A percentile compares a stretch with the other conserved stretches of the same genome.
These are phyloP conservation scores for Candida vaughaniae DNA, from an alignment of 805 yeast genomes.

Conservation along the genomic window DNA sequence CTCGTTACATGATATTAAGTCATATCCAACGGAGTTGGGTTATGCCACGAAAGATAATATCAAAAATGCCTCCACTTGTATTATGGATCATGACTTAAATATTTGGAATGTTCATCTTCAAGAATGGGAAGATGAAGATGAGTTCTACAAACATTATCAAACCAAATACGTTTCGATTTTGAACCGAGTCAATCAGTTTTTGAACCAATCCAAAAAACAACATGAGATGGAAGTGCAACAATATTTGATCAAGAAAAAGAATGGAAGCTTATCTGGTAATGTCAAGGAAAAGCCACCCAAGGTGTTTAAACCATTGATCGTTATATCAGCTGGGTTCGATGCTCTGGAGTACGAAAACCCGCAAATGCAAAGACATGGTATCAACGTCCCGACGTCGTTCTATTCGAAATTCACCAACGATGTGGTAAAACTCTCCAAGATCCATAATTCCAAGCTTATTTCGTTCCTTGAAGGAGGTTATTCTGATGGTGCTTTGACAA, in stretches of 20 bases:
- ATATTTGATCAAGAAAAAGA: constrained; percentile 23
- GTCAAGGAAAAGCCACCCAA: constrained; percentile 34
- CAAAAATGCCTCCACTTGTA: constrained; percentile 74
- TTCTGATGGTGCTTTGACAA: constrained; percentile 74
- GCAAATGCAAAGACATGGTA: constrained; percentile 84
- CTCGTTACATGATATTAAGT: constrained; percentile 80
- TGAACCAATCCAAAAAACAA: constrained; percentile 47
- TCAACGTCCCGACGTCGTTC: constrained; percentile 78
- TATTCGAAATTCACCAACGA: constrained; percentile 72
- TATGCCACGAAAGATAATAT: constrained; percentile 70
- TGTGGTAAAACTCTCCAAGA: constrained; percentile 64
- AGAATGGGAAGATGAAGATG: constrained; percentile 60
- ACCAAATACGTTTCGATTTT: constrained; percentile 60
- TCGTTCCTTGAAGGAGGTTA: constrained; percentile 85
- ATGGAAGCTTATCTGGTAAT: constrained; percentile 23
- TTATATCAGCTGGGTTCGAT: constrained; percentile 87
- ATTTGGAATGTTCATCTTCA: constrained; percentile 84
- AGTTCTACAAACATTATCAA: constrained; percentile 62
- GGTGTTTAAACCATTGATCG: constrained; percentile 49
- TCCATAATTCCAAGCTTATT: constrained; percentile 59
- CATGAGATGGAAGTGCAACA: constrained; percentile 36
- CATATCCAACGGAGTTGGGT: constrained; percentile 81
- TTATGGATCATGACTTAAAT: constrained; percentile 72
- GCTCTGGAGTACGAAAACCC: constrained; percentile 80
- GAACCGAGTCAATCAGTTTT: constrained; percentile 64